Percentiles rank a stretch among this genome's conserved stretches.
These are phyloP conservation scores for Paecilomyces variotii DNA, from an alignment of 2,329 filamentous ascomycete genomes.

Conservation along the genomic window DNA sequence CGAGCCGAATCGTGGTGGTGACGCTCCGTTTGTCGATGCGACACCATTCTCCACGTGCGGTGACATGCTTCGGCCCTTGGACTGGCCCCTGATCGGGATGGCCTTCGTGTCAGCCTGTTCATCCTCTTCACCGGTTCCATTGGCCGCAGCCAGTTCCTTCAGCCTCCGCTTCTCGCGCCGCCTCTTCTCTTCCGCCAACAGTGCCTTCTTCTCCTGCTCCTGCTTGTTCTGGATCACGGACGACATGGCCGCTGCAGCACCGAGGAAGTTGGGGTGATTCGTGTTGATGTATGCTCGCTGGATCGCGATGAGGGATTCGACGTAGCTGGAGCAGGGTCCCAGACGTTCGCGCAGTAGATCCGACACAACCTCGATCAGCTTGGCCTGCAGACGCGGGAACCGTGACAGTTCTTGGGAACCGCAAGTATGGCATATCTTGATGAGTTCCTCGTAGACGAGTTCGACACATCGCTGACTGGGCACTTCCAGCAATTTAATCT, in stretches of 20 bases:
- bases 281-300: conserved; percentile 99
- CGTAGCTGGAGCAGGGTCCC: conserved; percentile 80
- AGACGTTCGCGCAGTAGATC: conserved; percentile 88
- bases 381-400: conserved; percentile 87
- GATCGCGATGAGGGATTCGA: conserved; percentile 94
- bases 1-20: conserved; percentile 55
- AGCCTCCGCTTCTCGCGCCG: conserved; percentile 73
- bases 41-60: conserved; percentile 68
- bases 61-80: conserved; percentile 70
- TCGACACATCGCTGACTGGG: conserved; percentile 96
- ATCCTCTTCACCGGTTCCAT: conserved; percentile 63
- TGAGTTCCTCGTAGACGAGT: conserved; percentile 95
- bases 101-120: conserved; percentile 50
- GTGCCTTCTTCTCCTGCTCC: conserved; percentile 77
- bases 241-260: conserved; percentile 93
- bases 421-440: conserved; percentile 99
- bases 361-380: conserved; percentile 96
- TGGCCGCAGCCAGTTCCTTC: conserved; percentile 72
- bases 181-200: conserved; percentile 75
- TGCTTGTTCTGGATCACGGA: conserved; percentile 92
- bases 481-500: conserved; percentile 93
- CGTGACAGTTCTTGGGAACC: conserved; percentile 88
- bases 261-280: conserved; percentile 97
- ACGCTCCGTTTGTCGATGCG: conserved; percentile 59
- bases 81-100: conserved; percentile 54